A percentile compares a stretch with the other conserved stretches of the same genome.
Evolutionary conservation across 2,329 filamentous ascomycete species (phyloP).

Genomic region (Neoscytalidium dimidiatum): DNA sequence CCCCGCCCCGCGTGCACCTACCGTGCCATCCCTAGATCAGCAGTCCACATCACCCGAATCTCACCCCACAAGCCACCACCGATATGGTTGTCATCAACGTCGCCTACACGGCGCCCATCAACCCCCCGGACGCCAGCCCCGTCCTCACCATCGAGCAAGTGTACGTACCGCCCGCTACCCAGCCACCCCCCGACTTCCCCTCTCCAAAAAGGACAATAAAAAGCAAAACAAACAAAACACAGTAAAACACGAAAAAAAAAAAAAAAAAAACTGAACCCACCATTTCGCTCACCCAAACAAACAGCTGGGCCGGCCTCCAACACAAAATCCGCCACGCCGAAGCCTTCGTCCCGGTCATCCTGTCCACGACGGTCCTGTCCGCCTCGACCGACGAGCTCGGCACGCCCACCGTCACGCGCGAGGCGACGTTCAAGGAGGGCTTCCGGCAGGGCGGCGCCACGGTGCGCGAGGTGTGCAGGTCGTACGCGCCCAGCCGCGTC

Average conservation of each 20-base stretch:
- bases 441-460: constrained; percentile 38
- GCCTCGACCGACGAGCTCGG: constrained; percentile 34
- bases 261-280: neutral
- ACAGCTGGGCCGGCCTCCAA: constrained; percentile 47
- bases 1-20: too few relatives aligned
- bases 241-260: neutral
- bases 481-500: constrained; percentile 41
- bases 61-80: neutral
- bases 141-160: constrained; percentile 37
- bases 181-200: neutral
- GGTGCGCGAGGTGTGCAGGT: constrained; percentile 35
- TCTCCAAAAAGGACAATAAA: neutral
- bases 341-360: constrained; percentile 49
- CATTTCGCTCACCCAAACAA: neutral
- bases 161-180: neutral
- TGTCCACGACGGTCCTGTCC: constrained; percentile 41
- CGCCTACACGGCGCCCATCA: constrained; percentile 48
- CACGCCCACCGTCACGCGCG: constrained; percentile 32
- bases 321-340: constrained; percentile 49
- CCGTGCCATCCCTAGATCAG: too few relatives aligned
- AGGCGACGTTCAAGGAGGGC: constrained; percentile 43
- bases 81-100: constrained; percentile 44
- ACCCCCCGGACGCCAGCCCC: constrained; percentile 41
- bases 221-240: neutral
- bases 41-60: neutral